Evolutionary conservation across 441 rosid species (phyloP).

Genomic region (Arabidopsis hybrid): DNA sequence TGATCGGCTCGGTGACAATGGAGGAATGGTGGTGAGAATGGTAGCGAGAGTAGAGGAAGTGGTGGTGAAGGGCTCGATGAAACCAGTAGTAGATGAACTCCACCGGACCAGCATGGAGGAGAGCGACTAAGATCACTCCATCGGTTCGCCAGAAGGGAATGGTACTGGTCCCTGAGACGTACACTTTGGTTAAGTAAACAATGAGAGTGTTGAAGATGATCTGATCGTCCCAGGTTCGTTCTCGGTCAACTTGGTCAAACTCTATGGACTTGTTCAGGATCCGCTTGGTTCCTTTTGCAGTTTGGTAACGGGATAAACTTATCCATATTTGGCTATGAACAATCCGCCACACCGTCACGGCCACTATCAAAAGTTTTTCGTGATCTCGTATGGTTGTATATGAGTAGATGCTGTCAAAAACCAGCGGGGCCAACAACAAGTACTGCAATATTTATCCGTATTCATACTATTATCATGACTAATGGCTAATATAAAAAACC

Average conservation of each 20-base stretch:
- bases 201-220: conserved; percentile 51
- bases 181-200: conserved; percentile 37
- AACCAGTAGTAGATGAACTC: conserved; percentile 70
- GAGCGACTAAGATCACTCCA: conserved; percentile 42
- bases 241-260: conserved; percentile 86
- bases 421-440: conserved; percentile 52
- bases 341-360: conserved; percentile 55
- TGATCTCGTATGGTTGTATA: conserved; percentile 38
- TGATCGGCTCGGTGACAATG: conserved; percentile 62
- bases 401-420: conserved; percentile 47
- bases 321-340: conserved; percentile 88
- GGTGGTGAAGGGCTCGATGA: conserved; percentile 64
- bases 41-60: conserved; percentile 66
- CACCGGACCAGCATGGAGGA: conserved; percentile 59
- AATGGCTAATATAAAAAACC: neutral
- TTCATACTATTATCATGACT: conserved; percentile 3
- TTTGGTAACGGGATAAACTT: conserved; percentile 67
- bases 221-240: conserved; percentile 66
- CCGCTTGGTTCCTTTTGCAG: conserved; percentile 72
- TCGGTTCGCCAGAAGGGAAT: conserved; percentile 55
- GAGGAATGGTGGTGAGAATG: conserved; percentile 71
- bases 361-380: conserved; percentile 52
- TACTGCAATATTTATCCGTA: conserved; percentile 42
- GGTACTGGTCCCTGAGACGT: conserved; percentile 4
- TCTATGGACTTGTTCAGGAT: conserved; percentile 79